Conservation (phyloP, 768 basidiomycete genomes). For the Boletus rubescentipes region DNA sequence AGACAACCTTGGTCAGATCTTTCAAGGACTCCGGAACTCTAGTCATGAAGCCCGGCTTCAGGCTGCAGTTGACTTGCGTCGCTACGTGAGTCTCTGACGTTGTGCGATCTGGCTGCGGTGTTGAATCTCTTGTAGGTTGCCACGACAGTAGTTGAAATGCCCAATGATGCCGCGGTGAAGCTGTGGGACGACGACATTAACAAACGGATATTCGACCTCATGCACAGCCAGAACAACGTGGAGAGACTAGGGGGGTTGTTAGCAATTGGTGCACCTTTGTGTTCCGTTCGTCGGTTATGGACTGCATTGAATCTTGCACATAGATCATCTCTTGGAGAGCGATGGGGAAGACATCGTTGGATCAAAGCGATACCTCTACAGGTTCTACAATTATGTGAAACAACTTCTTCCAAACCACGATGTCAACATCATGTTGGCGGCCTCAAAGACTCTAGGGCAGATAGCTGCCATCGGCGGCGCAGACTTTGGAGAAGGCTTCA, state of each 20-base stretch:
- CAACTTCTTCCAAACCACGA: slow-evolving; percentile 89
- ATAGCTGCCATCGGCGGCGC: slow-evolving; percentile 83
- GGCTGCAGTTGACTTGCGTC: slow-evolving; percentile 69
- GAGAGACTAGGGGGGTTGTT: slow-evolving; percentile 86
- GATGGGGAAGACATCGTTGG: slow-evolving; percentile 81
- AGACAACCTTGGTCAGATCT: slow-evolving; percentile 66
- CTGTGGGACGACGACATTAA: slow-evolving; percentile 87
- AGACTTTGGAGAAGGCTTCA: slow-evolving; percentile 84
- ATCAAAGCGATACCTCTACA: slow-evolving; percentile 76
- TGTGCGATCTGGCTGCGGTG: slow-evolving; percentile 4
- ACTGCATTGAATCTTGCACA: slow-evolving; percentile 6
- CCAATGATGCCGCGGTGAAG: slow-evolving; percentile 76
- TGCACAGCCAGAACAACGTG: slow-evolving; percentile 72
- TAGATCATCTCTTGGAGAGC: slow-evolving; percentile 73
- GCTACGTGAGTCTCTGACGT: slow-evolving; percentile 55
- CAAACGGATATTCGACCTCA: slow-evolving; percentile 73
- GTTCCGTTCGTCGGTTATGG: background rate
- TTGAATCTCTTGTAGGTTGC: slow-evolving; percentile 52
- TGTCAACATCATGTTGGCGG: slow-evolving; percentile 90
- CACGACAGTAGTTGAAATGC: slow-evolving; percentile 73
- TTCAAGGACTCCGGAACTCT: slow-evolving; percentile 62
- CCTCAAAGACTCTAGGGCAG: slow-evolving; percentile 87
- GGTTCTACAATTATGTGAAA: slow-evolving; percentile 92
- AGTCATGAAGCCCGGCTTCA: slow-evolving; percentile 62
- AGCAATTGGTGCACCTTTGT: slow-evolving; percentile 68